phyloP scores from a whole-genome alignment of 352 stramenopile species.

The Pythium coloratum region DNA sequence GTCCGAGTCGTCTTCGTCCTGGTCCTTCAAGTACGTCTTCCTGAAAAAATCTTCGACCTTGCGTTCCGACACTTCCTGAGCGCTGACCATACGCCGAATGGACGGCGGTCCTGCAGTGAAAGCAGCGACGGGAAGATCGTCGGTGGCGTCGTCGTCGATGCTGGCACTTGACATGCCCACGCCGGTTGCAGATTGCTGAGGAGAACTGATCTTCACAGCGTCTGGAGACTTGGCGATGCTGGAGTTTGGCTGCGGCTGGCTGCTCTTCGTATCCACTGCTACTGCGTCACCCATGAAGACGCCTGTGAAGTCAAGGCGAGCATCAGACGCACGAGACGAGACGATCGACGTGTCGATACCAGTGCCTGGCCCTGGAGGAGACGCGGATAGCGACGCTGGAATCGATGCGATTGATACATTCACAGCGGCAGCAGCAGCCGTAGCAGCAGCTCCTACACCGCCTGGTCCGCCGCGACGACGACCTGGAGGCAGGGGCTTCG shows the following conservation, averaged over 20 bases:
- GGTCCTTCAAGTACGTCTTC: slow-evolving; percentile 29
- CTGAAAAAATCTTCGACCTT: slow-evolving; percentile 58
- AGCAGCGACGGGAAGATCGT: not conserved
- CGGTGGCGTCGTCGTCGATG: not conserved
- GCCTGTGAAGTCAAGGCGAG: slow-evolving; percentile 50
- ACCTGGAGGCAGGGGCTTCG: slow-evolving; percentile 8
- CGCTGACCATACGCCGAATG: slow-evolving; percentile 35
- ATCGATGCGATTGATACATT: not conserved
- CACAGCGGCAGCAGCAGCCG: not conserved
- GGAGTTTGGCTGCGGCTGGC: not conserved
- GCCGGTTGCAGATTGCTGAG: not conserved
- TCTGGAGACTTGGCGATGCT: slow-evolving; percentile 1
- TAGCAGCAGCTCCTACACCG: not conserved
- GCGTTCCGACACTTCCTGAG: slow-evolving; percentile 38
- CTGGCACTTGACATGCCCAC: not conserved
- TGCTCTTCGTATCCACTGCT: not conserved
- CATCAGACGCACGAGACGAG: slow-evolving; percentile 29
- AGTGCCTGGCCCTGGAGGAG: not conserved
- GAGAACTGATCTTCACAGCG: not conserved
- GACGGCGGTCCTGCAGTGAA: slow-evolving; percentile 24
- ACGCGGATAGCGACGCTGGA: not conserved
- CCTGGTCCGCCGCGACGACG: slow-evolving; percentile 3
- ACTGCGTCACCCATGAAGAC: slow-evolving; percentile 39
- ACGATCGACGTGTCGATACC: slow-evolving; percentile 28
- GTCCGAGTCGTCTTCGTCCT: slow-evolving; percentile 26